These are phyloP conservation scores for Cymbopogon flexuosus DNA, from an alignment of 202 grass and related monocot species.

Conservation along the genomic window DNA sequence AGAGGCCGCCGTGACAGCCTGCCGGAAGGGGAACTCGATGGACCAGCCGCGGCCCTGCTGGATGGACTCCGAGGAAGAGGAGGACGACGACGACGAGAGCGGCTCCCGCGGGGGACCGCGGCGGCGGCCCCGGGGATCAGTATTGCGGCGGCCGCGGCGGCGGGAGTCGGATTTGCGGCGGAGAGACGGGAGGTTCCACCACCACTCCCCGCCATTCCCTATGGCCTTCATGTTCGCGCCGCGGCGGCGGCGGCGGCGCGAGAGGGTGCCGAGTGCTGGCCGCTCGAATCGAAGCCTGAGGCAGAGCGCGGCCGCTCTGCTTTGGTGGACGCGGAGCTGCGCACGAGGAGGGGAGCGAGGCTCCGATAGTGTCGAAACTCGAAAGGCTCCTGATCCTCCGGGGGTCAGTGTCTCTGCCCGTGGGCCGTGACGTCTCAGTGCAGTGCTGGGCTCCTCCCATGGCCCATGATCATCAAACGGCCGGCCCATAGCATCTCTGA, in stretches of 20 bases:
- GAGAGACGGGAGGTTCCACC: conserved; percentile 45
- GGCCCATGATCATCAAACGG: not conserved
- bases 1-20: conserved; percentile 67
- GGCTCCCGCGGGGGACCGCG: conserved; percentile 31
- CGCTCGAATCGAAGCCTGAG: not conserved
- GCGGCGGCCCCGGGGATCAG: conserved; percentile 43
- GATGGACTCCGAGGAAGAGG: conserved; percentile 59
- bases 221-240: conserved; percentile 39
- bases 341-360: conserved; percentile 13
- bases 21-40: conserved; percentile 67
- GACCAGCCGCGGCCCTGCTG: conserved; percentile 33
- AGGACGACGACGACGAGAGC: conserved; percentile 47
- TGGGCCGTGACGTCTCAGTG: not conserved
- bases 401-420: not conserved
- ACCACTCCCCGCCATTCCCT: conserved; percentile 48
- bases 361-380: not conserved
- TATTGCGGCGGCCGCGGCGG: conserved; percentile 41
- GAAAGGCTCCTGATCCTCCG: conserved; percentile 20
- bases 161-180: conserved; percentile 40
- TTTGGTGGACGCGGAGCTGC: not conserved
- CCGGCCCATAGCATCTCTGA: too few relatives aligned
- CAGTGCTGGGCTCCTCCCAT: not conserved
- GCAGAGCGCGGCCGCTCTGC: not conserved
- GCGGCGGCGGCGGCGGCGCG: not conserved
- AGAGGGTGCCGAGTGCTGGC: not conserved